Base-by-base conservation (phyloP, 805 yeast genomes). In the Candida ulmi region DNA sequence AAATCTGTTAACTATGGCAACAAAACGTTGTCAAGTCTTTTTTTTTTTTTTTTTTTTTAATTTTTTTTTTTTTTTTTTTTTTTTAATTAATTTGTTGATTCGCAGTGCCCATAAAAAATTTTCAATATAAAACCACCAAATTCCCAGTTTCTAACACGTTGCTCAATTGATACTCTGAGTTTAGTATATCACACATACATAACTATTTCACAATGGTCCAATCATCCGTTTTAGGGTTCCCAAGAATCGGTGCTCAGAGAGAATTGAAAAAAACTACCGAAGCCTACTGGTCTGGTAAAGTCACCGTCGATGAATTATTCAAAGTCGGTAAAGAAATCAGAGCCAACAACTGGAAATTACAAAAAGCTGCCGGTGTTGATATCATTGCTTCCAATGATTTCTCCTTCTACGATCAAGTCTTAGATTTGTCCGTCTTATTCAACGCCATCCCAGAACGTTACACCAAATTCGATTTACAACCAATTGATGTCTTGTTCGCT, bases 211-310 rank as follows among this genome's bases (percentile, higher is more conserved):
- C 17, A 61, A 91, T 91, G 98, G 98, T 91, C 71, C 83, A 83
- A 72, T 91, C 98, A 51, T 80, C 96, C 64, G 95, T 93, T 60
- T 80, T 93, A 73, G 99, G 99, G 70, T 93, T 93, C 93, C 99
- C 99, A 74, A 93, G 99, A 78, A 93, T 91, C 64, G 99, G 99
- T 63, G 93, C 96, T 60, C 88, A 88, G 77, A 93, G 99, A 81
- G 99, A 93, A 77, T 83, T 93, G 71, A 93, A 93, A 77, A 93
- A 93, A 74, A 87, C 88, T 70, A 93, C 99, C 57, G 99, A 93
- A 76, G 85, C 95, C 66, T 93, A 93, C 91, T 93, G 99, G 99
- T 68, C 78, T 56, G 97, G 97, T 66, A 91, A 90, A 76, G 82
- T 82, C 60, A 60, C 83, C 49, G 85, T 77, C 51, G 98, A 86